These are phyloP conservation scores for Colletotrichum higginsianum DNA, from an alignment of 2,329 filamentous ascomycete species.

Conservation along the genomic window DNA sequence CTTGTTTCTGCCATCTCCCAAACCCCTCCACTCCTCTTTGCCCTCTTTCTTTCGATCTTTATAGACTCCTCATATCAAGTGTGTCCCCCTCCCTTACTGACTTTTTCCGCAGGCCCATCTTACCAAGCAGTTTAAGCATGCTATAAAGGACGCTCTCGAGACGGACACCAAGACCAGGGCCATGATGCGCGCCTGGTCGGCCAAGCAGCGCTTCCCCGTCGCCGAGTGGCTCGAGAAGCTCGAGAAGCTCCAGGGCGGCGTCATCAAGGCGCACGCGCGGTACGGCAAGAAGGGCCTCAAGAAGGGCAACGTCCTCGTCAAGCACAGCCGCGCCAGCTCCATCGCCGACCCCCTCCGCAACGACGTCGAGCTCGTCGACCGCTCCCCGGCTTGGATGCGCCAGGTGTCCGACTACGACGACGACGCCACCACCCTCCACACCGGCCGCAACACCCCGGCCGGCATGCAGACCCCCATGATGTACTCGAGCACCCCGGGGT, in stretches of 20 bases:
- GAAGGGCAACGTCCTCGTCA: slow-evolving; percentile 41
- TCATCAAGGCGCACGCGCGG: slow-evolving; percentile 66
- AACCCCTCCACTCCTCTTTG: background rate
- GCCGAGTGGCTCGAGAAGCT: slow-evolving; percentile 77
- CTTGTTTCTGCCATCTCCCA: too few species aligned
- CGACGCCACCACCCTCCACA: slow-evolving; percentile 39
- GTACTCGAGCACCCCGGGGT: slow-evolving; percentile 37
- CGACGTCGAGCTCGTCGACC: slow-evolving; percentile 41
- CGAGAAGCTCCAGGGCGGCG: slow-evolving; percentile 72
- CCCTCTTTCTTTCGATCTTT: background rate
- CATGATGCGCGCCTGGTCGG: slow-evolving; percentile 75
- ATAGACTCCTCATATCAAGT: too few species aligned
- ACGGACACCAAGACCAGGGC: slow-evolving; percentile 70
- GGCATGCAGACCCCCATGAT: slow-evolving; percentile 35
- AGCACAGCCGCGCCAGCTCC: slow-evolving; percentile 33
- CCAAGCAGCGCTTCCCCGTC: slow-evolving; percentile 77
- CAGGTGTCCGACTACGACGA: slow-evolving; percentile 41
- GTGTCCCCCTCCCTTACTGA: background rate
- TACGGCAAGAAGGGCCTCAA: slow-evolving; percentile 39
- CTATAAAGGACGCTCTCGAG: slow-evolving; percentile 72
- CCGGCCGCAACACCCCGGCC: slow-evolving; percentile 36
- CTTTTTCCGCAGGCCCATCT: slow-evolving; percentile 61
- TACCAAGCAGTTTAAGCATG: slow-evolving; percentile 75
- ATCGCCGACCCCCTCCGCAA: slow-evolving; percentile 30
- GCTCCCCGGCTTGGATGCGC: slow-evolving; percentile 40